Evolutionary conservation across 805 yeast species (phyloP).

Genomic region (Novakomyces olei): DNA sequence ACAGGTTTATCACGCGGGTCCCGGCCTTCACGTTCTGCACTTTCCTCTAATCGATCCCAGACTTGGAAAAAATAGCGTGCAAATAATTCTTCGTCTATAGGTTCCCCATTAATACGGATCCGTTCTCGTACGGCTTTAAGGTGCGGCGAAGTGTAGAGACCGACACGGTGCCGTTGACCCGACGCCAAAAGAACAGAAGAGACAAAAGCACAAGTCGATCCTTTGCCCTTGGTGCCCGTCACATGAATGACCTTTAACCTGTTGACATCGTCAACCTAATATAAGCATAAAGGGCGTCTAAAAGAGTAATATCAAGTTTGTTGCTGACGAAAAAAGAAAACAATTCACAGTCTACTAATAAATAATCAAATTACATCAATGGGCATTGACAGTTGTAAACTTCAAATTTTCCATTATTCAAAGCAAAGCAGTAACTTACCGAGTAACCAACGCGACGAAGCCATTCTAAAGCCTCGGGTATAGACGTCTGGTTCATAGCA

Average conservation of each 20-base stretch:
- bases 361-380: slow-evolving; percentile 12
- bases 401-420: too few species aligned
- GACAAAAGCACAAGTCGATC: slow-evolving; percentile 89
- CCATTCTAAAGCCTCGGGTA: slow-evolving; percentile 77
- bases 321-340: too few species aligned
- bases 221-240: slow-evolving; percentile 97
- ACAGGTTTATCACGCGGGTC: slow-evolving; percentile 77
- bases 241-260: slow-evolving; percentile 64
- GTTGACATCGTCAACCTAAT: slow-evolving; percentile 39
- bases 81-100: slow-evolving; percentile 59
- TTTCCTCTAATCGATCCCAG: slow-evolving; percentile 46
- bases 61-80: slow-evolving; percentile 82
- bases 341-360: background rate
- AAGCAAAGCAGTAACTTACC: slow-evolving; percentile 6
- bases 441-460: slow-evolving; percentile 43
- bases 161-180: slow-evolving; percentile 31
- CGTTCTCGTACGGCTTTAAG: slow-evolving; percentile 82
- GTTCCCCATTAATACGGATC: slow-evolving; percentile 66
- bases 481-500: slow-evolving; percentile 32
- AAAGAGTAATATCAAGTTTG: too few species aligned
- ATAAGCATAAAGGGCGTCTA: background rate
- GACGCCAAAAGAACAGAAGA: slow-evolving; percentile 37
- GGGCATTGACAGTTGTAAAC: background rate
- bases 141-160: slow-evolving; percentile 93
- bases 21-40: slow-evolving; percentile 29